Evolutionary conservation across 2,329 filamentous ascomycete genomes (phyloP).

Genomic region (Monilinia fructicola): DNA sequence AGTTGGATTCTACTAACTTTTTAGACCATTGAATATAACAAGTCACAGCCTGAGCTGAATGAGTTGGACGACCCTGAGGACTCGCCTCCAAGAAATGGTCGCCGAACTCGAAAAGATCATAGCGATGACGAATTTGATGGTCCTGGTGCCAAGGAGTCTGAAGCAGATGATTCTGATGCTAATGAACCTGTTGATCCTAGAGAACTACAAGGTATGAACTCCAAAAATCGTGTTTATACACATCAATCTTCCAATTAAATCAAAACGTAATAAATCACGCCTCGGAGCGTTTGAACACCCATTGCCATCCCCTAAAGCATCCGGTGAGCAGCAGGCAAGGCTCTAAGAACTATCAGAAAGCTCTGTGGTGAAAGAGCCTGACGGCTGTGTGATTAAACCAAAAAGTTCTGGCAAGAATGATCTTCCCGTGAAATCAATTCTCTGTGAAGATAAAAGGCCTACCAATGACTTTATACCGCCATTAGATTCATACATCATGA

Average conservation of each 20-base stretch:
- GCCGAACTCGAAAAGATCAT: slow-evolving; percentile 24
- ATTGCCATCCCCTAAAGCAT: background rate
- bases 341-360: slow-evolving; percentile 4
- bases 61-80: slow-evolving; percentile 28
- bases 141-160: slow-evolving; percentile 34
- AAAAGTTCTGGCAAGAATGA: background rate
- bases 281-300: background rate
- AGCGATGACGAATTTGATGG: slow-evolving; percentile 40
- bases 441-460: background rate
- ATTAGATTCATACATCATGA: background rate
- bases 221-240: slow-evolving; percentile 4
- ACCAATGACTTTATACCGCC: background rate
- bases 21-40: slow-evolving; percentile 31
- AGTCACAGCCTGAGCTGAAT: slow-evolving; percentile 25
- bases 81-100: slow-evolving; percentile 26
- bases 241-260: slow-evolving; percentile 3
- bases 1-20: background rate
- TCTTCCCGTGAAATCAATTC: slow-evolving; percentile 5
- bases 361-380: slow-evolving; percentile 7
- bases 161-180: slow-evolving; percentile 30
- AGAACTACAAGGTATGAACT: slow-evolving; percentile 24
- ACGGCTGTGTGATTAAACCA: background rate
- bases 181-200: slow-evolving; percentile 1
- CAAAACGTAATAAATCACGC: background rate
- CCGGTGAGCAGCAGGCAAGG: background rate